Conservation (phyloP, 177 flowering plant species). For the Tripterygium wilfordii region DNA sequence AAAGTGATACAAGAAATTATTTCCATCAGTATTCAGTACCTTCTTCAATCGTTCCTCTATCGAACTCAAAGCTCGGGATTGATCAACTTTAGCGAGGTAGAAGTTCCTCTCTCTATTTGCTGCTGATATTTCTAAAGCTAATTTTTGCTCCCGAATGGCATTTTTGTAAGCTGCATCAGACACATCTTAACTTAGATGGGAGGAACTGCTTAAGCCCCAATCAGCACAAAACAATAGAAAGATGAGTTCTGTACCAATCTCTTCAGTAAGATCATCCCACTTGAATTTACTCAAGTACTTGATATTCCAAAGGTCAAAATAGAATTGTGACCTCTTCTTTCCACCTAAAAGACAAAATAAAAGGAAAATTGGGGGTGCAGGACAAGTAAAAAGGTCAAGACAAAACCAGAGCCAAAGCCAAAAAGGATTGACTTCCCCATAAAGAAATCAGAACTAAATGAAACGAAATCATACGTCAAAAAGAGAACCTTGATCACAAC, state of each 20-base stretch:
- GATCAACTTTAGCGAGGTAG: conserved; percentile 70
- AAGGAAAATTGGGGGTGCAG: background rate
- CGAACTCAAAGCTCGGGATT: conserved; percentile 52
- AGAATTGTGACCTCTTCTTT: conserved; percentile 75
- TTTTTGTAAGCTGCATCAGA: conserved; percentile 62
- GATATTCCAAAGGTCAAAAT: conserved; percentile 90
- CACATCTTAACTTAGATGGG: conserved; percentile 2
- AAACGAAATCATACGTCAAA: no score
- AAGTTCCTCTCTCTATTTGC: conserved; percentile 81
- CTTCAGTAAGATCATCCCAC: conserved; percentile 94
- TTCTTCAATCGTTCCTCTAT: conserved; percentile 65
- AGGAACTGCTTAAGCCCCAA: background rate
- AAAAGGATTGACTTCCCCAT: no score
- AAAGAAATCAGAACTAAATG: no score
- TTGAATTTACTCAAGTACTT: conserved; percentile 91
- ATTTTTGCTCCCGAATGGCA: conserved; percentile 73
- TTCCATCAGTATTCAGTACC: conserved; percentile 43
- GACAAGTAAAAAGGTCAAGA: background rate
- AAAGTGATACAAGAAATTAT: background rate
- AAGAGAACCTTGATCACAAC: no score
- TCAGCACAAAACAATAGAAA: background rate
- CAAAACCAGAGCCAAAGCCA: background rate
- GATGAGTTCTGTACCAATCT: conserved; percentile 47
- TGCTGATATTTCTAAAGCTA: conserved; percentile 72
- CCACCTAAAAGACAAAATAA: conserved; percentile 55